Evolutionary conservation across 2,329 filamentous ascomycete species (phyloP).

Genomic region (Pseudocercospora fuligena): DNA sequence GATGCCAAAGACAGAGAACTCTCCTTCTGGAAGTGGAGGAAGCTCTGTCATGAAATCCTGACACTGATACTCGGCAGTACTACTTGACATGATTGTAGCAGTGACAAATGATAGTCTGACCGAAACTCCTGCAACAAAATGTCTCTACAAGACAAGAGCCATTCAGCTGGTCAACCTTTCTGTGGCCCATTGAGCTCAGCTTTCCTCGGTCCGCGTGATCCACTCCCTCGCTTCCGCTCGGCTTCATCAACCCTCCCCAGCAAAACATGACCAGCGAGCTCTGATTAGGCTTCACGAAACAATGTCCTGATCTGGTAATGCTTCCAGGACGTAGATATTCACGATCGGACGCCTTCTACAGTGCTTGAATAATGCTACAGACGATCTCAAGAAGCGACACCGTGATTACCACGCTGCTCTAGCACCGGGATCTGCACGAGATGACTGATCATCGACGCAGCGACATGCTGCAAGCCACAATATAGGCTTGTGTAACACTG

Average conservation of each 20-base stretch:
- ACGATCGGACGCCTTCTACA: too few species aligned
- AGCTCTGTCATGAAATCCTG: slow-evolving; percentile 18
- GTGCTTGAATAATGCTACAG: not conserved
- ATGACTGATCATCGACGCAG: slow-evolving; percentile 8
- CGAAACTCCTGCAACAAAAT: too few species aligned
- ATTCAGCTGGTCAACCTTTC: too few species aligned
- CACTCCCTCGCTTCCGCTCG: not conserved
- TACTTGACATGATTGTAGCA: slow-evolving; percentile 5
- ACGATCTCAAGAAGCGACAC: not conserved
- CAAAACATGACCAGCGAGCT: not conserved
- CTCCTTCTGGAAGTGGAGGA: slow-evolving; percentile 18
- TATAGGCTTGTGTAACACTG: not conserved
- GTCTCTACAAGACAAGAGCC: too few species aligned
- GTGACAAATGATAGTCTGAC: not conserved
- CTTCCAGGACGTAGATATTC: too few species aligned
- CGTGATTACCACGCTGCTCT: not conserved
- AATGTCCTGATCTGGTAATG: too few species aligned
- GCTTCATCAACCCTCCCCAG: not conserved
- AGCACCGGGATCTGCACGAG: not conserved
- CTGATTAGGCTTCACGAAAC: not conserved
- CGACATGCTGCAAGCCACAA: slow-evolving; percentile 1
- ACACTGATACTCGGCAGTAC: slow-evolving; percentile 18
- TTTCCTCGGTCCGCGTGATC: too few species aligned
- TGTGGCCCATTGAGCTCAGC: too few species aligned
- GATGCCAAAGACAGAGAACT: slow-evolving; percentile 23